Base-by-base conservation (phyloP, 805 yeast genomes). In the Myxozyma neglecta region DNA sequence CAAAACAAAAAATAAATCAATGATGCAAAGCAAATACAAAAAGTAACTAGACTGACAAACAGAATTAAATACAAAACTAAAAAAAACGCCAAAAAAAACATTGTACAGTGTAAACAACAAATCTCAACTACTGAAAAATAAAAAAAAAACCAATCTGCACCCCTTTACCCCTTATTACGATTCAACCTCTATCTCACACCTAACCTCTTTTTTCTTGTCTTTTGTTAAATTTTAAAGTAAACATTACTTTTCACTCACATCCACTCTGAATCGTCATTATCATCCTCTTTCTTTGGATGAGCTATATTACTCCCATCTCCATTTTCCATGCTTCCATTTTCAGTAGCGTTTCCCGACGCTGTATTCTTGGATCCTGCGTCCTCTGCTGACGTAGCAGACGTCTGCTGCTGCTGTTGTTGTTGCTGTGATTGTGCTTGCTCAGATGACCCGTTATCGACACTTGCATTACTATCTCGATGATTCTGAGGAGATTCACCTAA, bases 401-500 rank as follows among this genome's bases (percentile, higher is more conserved):
- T 46, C 35, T 20, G 32, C 35, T n/a, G 49, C 6, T 24, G 35
- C 10, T 9, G 10, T 39, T 13, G n/a, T 24, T 24, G 29, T 24
- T 24, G 29, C 29, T 24, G 29, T 24, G 29, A 24, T 5, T 24
- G 29, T 24, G 29, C 29, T 24, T 24, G 29, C 29, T 24, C 29
- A 24, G 29, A 24, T 24, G 29, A 24, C 29, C 29, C 29, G 29
- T 42, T 49, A 18, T 18, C 34, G 9, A 32, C 32, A 16, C 49
- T 44, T 13, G 49, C 56, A 35, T 44, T 44, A n/a, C 55, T 53
- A 36, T 44, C 57, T 1, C 49, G 32, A 35, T 51, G 55, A 40
- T 44, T 29, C 42, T 53, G 57, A 32, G 51, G 49, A n/a, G 51
- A 53, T n/a, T 53, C 51, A n/a, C 51, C 35, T 6, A 53, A 29